Percentiles rank a stretch among this genome's conserved stretches.
These are phyloP conservation scores for Turnera subulata DNA, from an alignment of 345 rosid genomes.

Conservation along the genomic window DNA sequence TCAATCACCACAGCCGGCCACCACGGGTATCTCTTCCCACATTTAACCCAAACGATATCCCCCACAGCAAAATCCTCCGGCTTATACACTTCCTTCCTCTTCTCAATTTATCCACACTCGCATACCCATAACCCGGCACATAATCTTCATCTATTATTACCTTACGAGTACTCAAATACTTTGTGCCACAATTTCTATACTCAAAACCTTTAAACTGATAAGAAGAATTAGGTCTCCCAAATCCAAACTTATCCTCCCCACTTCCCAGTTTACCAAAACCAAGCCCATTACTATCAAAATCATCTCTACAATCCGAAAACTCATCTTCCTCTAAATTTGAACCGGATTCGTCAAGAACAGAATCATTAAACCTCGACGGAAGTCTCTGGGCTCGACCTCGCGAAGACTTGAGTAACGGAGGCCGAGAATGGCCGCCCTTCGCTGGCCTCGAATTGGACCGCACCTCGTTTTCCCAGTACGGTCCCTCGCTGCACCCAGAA, in stretches of 20 bases:
- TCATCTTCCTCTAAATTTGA: conserved; percentile 35
- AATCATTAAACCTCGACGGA: conserved; percentile 56
- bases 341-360: conserved; percentile 32
- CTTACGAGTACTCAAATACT: conserved; percentile 28
- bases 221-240: conserved; percentile 34
- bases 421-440: conserved; percentile 28
- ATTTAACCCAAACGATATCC: conserved; percentile 91
- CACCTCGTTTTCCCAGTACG: conserved; percentile 29
- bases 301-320: conserved; percentile 15
- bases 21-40: conserved; percentile 86
- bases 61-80: conserved; percentile 83
- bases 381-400: conserved; percentile 43
- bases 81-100: conserved; percentile 51
- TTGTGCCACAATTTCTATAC: conserved; percentile 15
- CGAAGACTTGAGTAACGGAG: conserved; percentile 39
- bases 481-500: conserved; percentile 42
- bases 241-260: conserved; percentile 23
- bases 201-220: conserved; percentile 27
- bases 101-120: conserved; percentile 24
- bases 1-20: conserved; percentile 95
- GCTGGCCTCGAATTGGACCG: conserved; percentile 28
- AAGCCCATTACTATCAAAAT: conserved; percentile 13
- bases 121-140: conserved; percentile 16
- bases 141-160: conserved; percentile 28
- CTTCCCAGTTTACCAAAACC: conserved; percentile 14